Evolutionary conservation across 2,329 filamentous ascomycete genomes (phyloP).

Genomic region (Paracamarosporium sp.): DNA sequence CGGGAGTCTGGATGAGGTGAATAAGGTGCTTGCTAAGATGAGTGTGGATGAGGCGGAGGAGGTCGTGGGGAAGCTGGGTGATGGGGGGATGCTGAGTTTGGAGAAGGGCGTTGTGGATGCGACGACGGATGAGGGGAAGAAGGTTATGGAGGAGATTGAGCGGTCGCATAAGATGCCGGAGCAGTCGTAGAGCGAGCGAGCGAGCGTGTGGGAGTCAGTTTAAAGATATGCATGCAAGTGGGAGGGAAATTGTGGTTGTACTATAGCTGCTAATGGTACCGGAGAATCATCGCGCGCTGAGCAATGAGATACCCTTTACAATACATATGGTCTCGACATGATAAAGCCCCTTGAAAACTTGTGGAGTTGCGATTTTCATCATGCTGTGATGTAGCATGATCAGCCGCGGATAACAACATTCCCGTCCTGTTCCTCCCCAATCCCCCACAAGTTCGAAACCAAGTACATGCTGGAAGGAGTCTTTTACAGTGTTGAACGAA

Average conservation of each 20-base stretch:
- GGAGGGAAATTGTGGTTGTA: not conserved
- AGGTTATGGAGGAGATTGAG: slow-evolving; percentile 74
- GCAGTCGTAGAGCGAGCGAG: slow-evolving; percentile 39
- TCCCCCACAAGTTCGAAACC: too few species aligned
- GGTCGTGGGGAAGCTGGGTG: slow-evolving; percentile 78
- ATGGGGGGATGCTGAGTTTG: slow-evolving; percentile 87
- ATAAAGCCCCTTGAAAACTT: not conserved
- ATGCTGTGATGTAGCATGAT: too few species aligned
- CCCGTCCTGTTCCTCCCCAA: too few species aligned
- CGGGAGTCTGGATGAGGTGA: slow-evolving; percentile 88
- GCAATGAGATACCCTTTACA: not conserved
- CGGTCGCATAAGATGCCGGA: slow-evolving; percentile 46
- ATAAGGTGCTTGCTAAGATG: slow-evolving; percentile 88
- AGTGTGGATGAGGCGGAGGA: slow-evolving; percentile 87
- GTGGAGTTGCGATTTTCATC: not conserved
- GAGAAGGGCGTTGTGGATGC: slow-evolving; percentile 95
- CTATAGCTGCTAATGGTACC: slow-evolving; percentile 10
- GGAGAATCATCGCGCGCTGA: not conserved
- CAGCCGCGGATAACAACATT: too few species aligned
- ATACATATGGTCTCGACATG: not conserved
- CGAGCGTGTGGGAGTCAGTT: not conserved
- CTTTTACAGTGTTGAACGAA: too few species aligned
- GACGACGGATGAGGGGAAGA: slow-evolving; percentile 84
- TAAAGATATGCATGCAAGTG: not conserved
- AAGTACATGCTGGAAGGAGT: too few species aligned